phyloP scores from a whole-genome alignment of 1,284 basidiomycete genomes.

The Neotropicomus parvogracilis region DNA sequence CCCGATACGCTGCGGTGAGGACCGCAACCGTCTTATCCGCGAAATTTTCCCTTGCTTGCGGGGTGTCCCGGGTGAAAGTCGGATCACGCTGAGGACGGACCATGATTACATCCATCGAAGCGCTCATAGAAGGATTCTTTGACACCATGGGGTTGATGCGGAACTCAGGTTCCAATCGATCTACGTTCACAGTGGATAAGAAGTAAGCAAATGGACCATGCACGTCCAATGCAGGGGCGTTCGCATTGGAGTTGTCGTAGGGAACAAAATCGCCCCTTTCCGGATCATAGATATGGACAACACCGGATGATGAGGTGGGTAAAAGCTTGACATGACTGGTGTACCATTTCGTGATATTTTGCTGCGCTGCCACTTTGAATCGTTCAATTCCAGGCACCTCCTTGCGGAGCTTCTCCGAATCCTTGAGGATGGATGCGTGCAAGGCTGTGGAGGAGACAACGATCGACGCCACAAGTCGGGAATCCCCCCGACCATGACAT shows the following conservation, averaged over 20 bases:
- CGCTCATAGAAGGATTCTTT: slow-evolving; percentile 36
- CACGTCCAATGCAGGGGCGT: slow-evolving; percentile 43
- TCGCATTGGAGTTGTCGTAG: slow-evolving; percentile 35
- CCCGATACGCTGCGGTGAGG: slow-evolving; percentile 65
- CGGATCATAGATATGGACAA: slow-evolving; percentile 63
- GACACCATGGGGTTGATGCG: slow-evolving; percentile 38
- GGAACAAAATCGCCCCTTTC: slow-evolving; percentile 45
- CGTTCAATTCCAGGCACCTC: slow-evolving; percentile 75
- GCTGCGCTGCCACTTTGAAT: slow-evolving; percentile 79
- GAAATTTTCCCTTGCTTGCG: slow-evolving; percentile 43
- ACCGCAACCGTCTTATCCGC: slow-evolving; percentile 47
- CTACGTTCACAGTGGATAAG: slow-evolving; percentile 75
- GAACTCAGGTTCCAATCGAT: slow-evolving; percentile 81
- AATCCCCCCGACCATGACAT: slow-evolving; percentile 16
- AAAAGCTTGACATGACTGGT: slow-evolving; percentile 56
- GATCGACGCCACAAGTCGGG: slow-evolving; percentile 41
- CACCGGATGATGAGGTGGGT: slow-evolving; percentile 38
- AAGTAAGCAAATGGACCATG: slow-evolving; percentile 86
- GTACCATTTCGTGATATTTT: slow-evolving; percentile 77
- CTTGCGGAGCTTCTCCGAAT: slow-evolving; percentile 73
- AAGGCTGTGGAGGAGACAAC: slow-evolving; percentile 77
- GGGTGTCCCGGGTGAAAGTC: slow-evolving; percentile 39
- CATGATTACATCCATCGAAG: slow-evolving; percentile 74
- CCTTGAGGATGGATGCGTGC: slow-evolving; percentile 84
- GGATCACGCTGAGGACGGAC: slow-evolving; percentile 78